Conservation (phyloP, 768 basidiomycete species). For the Pleurotus eryngii region DNA sequence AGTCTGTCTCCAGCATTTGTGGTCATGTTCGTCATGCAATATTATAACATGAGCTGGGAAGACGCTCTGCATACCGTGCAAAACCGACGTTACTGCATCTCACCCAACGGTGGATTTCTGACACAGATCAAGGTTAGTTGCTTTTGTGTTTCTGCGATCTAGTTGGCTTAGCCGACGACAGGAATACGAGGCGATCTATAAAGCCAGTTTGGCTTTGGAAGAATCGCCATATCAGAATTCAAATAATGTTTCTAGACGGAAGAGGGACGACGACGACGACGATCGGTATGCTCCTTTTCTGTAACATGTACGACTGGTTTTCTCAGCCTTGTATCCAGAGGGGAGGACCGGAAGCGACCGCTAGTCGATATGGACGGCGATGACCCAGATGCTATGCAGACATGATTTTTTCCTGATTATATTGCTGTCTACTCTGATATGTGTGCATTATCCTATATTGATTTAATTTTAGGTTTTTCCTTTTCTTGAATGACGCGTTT, state of each 20-base stretch:
- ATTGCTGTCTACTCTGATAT: constrained; percentile 9
- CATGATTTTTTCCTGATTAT: constrained; percentile 25
- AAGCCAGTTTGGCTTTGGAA: constrained; percentile 68
- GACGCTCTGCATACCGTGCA: constrained; percentile 87
- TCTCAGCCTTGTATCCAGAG: background rate
- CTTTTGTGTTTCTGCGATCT: background rate
- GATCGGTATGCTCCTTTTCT: constrained; percentile 21
- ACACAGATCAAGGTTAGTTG: constrained; percentile 81
- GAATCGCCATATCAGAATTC: constrained; percentile 44
- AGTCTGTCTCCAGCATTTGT: constrained; percentile 86
- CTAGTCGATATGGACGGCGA: constrained; percentile 32
- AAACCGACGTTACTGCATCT: constrained; percentile 90
- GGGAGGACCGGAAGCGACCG: constrained; percentile 45
- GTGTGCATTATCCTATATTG: constrained; percentile 40
- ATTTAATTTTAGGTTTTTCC: constrained; percentile 80
- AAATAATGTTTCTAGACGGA: constrained; percentile 52
- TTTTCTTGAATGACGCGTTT: constrained; percentile 81
- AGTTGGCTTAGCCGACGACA: constrained; percentile 22
- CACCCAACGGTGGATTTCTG: constrained; percentile 87
- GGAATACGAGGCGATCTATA: constrained; percentile 95
- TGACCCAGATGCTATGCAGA: constrained; percentile 51
- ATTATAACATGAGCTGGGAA: constrained; percentile 79
- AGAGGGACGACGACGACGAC: constrained; percentile 70
- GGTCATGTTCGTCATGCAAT: constrained; percentile 92
- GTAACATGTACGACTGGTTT: constrained; percentile 8